These are phyloP conservation scores for Phytophthora pini DNA, from an alignment of 352 stramenopile genomes.

Conservation along the genomic window DNA sequence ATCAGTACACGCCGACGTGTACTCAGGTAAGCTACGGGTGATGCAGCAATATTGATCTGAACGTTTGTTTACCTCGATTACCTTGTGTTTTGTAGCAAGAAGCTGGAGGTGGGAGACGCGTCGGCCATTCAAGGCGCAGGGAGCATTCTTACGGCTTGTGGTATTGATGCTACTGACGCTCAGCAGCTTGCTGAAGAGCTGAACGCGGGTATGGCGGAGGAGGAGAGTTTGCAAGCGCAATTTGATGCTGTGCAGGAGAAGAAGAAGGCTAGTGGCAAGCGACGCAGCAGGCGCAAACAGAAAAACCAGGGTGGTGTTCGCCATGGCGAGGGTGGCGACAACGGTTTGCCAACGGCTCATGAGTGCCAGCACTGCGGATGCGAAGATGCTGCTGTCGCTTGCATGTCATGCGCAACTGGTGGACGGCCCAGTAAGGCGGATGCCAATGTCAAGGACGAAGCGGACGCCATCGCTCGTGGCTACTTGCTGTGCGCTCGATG, in stretches of 20 bases:
- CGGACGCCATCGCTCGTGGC: slow-evolving; percentile 62
- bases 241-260: slow-evolving; percentile 40
- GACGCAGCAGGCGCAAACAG: slow-evolving; percentile 64
- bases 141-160: slow-evolving; percentile 75
- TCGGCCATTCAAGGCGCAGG: slow-evolving; percentile 70
- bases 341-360: slow-evolving; percentile 17
- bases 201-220: slow-evolving; percentile 45
- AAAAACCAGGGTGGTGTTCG: slow-evolving; percentile 45
- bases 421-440: slow-evolving; percentile 33
- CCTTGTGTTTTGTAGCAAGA: slow-evolving; percentile 51
- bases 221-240: slow-evolving; percentile 42
- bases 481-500: slow-evolving; percentile 77
- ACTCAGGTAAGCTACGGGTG: slow-evolving; percentile 45
- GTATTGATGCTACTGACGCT: slow-evolving; percentile 56
- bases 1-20: slow-evolving; percentile 74
- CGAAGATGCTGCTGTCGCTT: slow-evolving; percentile 65
- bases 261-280: slow-evolving; percentile 50
- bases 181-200: slow-evolving; percentile 71
- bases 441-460: slow-evolving; percentile 49
- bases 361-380: slow-evolving; percentile 80
- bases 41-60: background rate
- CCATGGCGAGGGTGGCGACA: slow-evolving; percentile 14
- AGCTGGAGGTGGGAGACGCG: slow-evolving; percentile 76
- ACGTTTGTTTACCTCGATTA: background rate
- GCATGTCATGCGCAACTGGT: slow-evolving; percentile 61